These are phyloP conservation scores for Colletotrichum euphorbiae DNA, from an alignment of 2,329 filamentous ascomycete genomes.

Conservation along the genomic window DNA sequence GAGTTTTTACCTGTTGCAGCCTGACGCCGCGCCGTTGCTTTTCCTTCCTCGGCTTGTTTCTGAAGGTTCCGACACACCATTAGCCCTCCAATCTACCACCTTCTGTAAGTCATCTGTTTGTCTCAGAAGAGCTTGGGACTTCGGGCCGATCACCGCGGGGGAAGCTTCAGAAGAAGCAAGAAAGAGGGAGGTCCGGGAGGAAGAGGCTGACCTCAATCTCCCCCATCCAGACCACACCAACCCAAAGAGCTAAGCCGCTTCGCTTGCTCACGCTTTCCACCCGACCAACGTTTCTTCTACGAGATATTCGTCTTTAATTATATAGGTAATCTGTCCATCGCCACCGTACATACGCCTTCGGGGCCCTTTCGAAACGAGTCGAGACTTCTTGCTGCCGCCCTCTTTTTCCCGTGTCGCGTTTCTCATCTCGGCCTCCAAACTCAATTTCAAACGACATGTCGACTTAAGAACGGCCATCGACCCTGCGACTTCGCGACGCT, in stretches of 20 bases:
- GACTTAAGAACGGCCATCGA: conserved; percentile 16
- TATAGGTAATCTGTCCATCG: conserved; percentile 21
- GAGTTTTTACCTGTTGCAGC: conserved; percentile 14
- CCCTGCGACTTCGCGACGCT: conserved; percentile 25
- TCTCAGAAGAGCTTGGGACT: conserved; percentile 19
- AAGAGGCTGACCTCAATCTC: conserved; percentile 34
- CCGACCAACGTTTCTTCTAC: conserved; percentile 32
- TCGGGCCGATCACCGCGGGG: conserved; percentile 17
- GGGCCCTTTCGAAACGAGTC: conserved; percentile 5
- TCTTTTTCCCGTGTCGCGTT: conserved; percentile 14
- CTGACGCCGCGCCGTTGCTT: conserved; percentile 33
- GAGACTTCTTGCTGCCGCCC: background rate
- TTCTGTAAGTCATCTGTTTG: conserved; percentile 27
- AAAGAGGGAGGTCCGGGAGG: conserved; percentile 26
- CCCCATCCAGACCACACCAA: conserved; percentile 28
- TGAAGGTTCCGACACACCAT: conserved; percentile 19
- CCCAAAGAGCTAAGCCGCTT: background rate
- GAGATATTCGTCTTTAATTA: conserved; percentile 11
- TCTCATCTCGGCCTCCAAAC: conserved; percentile 20
- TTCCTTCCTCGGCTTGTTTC: conserved; percentile 17
- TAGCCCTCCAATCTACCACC: conserved; percentile 18
- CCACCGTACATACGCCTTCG: conserved; percentile 4
- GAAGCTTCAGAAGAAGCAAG: conserved; percentile 31
- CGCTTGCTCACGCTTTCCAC: conserved; percentile 13
- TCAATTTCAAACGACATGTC: conserved; percentile 31